phyloP scores from a whole-genome alignment of 2,329 filamentous ascomycete species.

The Phaeomoniella chlamydospora region DNA sequence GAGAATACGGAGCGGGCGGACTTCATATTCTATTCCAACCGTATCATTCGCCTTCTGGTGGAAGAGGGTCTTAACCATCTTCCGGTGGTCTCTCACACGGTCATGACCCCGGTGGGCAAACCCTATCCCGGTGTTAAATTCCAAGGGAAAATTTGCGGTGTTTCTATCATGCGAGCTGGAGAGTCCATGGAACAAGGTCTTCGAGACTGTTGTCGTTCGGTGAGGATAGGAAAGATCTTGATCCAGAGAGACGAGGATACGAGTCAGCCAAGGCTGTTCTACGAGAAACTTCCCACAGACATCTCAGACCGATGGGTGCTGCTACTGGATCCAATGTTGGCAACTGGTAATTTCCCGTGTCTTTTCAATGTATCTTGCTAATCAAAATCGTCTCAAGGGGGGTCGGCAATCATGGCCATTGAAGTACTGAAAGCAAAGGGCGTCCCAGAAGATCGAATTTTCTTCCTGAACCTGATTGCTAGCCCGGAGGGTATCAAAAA shows the following conservation, averaged over 20 bases:
- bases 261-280: conserved; percentile 80
- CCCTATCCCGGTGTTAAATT: conserved; percentile 86
- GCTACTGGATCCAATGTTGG: conserved; percentile 96
- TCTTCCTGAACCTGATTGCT: conserved; percentile 96
- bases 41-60: conserved; percentile 89
- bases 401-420: conserved; percentile 92
- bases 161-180: conserved; percentile 95
- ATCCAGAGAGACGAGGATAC: conserved; percentile 98
- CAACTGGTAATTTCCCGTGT: conserved; percentile 54
- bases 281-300: conserved; percentile 92
- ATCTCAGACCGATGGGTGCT: conserved; percentile 88
- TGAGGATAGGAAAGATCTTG: conserved; percentile 94
- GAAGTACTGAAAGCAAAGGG: conserved; percentile 81
- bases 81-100: conserved; percentile 73
- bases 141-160: conserved; percentile 94
- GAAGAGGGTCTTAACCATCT: conserved; percentile 96
- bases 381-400: conserved; percentile 40
- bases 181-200: conserved; percentile 98
- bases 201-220: conserved; percentile 91
- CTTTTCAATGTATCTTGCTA: conserved; percentile 1
- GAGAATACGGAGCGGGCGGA: conserved; percentile 80
- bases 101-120: conserved; percentile 81
- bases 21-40: conserved; percentile 98
- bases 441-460: conserved; percentile 85
- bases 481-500: conserved; percentile 83